These are phyloP conservation scores for Tricholomella constricta DNA, from an alignment of 768 basidiomycete species.

Conservation along the genomic window DNA sequence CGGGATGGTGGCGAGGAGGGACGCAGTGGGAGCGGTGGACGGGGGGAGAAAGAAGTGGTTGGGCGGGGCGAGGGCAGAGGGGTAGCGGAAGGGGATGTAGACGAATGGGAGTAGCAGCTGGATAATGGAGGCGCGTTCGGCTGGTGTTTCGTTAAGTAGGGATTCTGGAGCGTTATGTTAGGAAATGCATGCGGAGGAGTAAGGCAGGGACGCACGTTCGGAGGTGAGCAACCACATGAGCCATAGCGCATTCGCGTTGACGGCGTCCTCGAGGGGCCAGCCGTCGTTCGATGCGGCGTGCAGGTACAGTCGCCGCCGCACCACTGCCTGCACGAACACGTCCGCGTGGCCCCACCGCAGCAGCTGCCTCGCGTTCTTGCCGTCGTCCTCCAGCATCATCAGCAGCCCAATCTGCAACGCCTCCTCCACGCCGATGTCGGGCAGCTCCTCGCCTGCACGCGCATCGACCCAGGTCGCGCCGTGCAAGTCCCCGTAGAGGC, in stretches of 20 bases:
- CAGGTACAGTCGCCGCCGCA: constrained; percentile 43
- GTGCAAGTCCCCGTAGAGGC: background rate
- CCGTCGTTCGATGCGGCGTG: constrained; percentile 31
- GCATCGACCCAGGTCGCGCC: background rate
- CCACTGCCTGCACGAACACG: constrained; percentile 40
- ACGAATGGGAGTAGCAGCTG: constrained; percentile 44
- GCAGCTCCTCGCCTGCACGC: background rate
- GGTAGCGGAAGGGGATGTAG: constrained; percentile 56
- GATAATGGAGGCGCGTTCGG: constrained; percentile 31
- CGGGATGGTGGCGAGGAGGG: constrained; percentile 25
- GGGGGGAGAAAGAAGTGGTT: constrained; percentile 61
- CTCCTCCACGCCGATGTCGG: constrained; percentile 6
- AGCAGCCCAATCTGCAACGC: constrained; percentile 8
- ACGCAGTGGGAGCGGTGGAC: constrained; percentile 14
- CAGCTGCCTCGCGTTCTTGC: constrained; percentile 51
- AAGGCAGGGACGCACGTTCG: constrained; percentile 28
- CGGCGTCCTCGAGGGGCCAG: constrained; percentile 53
- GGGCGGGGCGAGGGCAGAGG: constrained; percentile 60
- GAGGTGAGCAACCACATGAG: constrained; percentile 56
- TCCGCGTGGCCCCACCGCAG: constrained; percentile 43
- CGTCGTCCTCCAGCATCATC: constrained; percentile 58
- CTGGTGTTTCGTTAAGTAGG: constrained; percentile 28
- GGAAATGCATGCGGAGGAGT: background rate
- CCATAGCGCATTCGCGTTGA: constrained; percentile 54
- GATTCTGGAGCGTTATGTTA: constrained; percentile 20